These are phyloP conservation scores for Dactylellina haptotyla DNA, from an alignment of 2,329 filamentous ascomycete species.

Conservation along the genomic window DNA sequence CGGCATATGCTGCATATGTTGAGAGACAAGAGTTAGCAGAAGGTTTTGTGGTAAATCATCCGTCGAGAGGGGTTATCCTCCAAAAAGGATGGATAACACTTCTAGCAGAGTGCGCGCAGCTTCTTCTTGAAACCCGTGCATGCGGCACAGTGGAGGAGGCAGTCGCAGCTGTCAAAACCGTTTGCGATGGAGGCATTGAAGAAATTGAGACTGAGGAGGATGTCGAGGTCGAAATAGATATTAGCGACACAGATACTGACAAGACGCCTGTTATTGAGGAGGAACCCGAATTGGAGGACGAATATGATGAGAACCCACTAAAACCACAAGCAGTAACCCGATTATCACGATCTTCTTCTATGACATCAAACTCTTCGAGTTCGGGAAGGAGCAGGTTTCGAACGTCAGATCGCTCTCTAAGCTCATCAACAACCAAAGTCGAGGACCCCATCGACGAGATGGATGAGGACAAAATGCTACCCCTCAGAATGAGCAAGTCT, in stretches of 20 bases:
- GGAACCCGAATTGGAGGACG: slow-evolving; percentile 43
- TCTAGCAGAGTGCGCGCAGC: slow-evolving; percentile 44
- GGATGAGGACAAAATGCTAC: slow-evolving; percentile 48
- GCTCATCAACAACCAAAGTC: slow-evolving; percentile 37
- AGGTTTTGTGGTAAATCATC: slow-evolving; percentile 51
- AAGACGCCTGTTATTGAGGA: slow-evolving; percentile 52
- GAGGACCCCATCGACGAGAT: slow-evolving; percentile 50
- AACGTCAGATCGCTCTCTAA: slow-evolving; percentile 45
- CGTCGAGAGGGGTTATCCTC: slow-evolving; percentile 48
- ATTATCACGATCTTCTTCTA: slow-evolving; percentile 48
- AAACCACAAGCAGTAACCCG: slow-evolving; percentile 38
- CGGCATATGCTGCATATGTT: slow-evolving; percentile 39
- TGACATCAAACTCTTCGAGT: slow-evolving; percentile 48
- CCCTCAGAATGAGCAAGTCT: slow-evolving; percentile 44
- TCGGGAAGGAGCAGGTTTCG: slow-evolving; percentile 41
- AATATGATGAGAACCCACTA: slow-evolving; percentile 45
- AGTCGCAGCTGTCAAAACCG: slow-evolving; percentile 37
- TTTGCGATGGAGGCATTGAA: slow-evolving; percentile 49
- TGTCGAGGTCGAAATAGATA: slow-evolving; percentile 49
- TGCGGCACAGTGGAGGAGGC: slow-evolving; percentile 41
- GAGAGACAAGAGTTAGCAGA: slow-evolving; percentile 48
- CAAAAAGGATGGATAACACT: slow-evolving; percentile 53
- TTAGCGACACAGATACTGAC: slow-evolving; percentile 52
- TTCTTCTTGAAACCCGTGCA: slow-evolving; percentile 29
- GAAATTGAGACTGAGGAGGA: slow-evolving; percentile 52